Conservation (phyloP, 169 alveolate species). For the Cryptosporidium viatorum region DNA sequence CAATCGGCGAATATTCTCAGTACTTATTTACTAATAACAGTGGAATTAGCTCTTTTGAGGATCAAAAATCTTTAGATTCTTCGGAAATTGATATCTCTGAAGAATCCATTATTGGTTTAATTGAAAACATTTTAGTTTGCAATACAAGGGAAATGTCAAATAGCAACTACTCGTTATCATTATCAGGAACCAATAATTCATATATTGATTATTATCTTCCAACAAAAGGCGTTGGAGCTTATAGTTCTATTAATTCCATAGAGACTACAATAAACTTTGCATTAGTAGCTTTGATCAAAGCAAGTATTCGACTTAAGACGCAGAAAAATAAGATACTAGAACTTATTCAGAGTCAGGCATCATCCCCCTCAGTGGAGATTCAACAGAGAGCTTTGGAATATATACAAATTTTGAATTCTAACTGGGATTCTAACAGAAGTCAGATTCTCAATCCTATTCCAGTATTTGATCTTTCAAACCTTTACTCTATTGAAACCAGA, state of each 20-base stretch:
- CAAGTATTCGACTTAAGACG: constrained; percentile 15
- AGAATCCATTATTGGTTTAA: constrained; percentile 1
- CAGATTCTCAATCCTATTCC: constrained; percentile 50
- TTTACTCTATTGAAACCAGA: constrained; percentile 33
- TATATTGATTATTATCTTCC: constrained; percentile 40
- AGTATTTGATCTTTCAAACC: constrained; percentile 39
- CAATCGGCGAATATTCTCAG: constrained; percentile 88
- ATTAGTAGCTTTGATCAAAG: constrained; percentile 41
- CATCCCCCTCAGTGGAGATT: constrained; percentile 23
- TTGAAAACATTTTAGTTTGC: constrained; percentile 15
- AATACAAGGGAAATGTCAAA: constrained; percentile 19
- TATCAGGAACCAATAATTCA: constrained; percentile 1
- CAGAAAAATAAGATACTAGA: constrained; percentile 20
- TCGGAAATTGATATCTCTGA: constrained; percentile 45
- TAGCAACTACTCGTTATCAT: constrained; percentile 29
- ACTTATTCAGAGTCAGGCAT: constrained; percentile 13
- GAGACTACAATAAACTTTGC: constrained; percentile 51
- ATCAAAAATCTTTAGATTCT: not conserved
- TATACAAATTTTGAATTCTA: constrained; percentile 33
- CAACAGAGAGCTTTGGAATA: constrained; percentile 64
- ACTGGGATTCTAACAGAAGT: constrained; percentile 67
- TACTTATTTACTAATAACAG: constrained; percentile 26
- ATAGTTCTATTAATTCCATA: constrained; percentile 2
- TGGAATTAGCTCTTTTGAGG: not conserved
- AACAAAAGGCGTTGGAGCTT: constrained; percentile 29